Conservation (phyloP, 306 rosid genomes). For the barrel medic (Medicago truncatula) region DNA sequence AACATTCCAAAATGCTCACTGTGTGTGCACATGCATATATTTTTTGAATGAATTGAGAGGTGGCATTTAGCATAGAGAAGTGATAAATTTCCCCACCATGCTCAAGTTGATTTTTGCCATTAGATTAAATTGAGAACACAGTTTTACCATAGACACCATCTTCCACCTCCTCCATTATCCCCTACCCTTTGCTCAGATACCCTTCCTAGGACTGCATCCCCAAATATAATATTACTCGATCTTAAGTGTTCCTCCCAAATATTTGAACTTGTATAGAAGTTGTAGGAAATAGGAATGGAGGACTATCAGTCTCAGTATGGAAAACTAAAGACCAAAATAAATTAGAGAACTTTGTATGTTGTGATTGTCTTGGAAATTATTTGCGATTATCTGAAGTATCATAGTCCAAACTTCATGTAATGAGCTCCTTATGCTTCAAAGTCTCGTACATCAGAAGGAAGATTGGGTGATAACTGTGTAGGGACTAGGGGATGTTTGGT, state of each 20-base stretch:
- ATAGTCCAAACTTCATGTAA: slow-evolving; percentile 5
- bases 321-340: background rate
- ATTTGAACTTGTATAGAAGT: slow-evolving; percentile 12
- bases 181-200: too few species aligned
- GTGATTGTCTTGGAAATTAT: background rate
- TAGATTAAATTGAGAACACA: too few species aligned
- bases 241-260: background rate
- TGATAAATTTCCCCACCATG: too few species aligned
- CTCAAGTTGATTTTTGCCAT: too few species aligned
- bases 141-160: too few species aligned
- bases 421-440: background rate
- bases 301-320: background rate
- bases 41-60: background rate
- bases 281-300: background rate
- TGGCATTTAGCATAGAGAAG: too few species aligned
- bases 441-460: background rate
- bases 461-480: too few species aligned
- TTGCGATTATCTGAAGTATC: background rate
- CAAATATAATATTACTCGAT: too few species aligned
- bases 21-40: background rate
- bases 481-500: background rate
- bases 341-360: slow-evolving; percentile 14
- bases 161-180: too few species aligned
- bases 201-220: too few species aligned
- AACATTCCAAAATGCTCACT: slow-evolving; percentile 21